Evolutionary conservation across 768 basidiomycete species (phyloP).

Genomic region (Termitomyces sp.): DNA sequence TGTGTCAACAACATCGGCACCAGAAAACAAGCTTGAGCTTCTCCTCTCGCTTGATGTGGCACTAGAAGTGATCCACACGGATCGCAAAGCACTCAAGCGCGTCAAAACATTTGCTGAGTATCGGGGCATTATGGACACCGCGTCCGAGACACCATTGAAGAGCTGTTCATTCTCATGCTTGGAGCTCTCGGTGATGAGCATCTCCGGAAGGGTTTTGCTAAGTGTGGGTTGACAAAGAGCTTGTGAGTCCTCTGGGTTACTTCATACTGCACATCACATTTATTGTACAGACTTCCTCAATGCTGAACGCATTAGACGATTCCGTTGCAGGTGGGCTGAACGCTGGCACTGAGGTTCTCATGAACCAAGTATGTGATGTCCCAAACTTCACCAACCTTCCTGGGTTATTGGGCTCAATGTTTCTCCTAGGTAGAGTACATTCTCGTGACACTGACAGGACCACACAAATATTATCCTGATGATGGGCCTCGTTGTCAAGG

Average conservation of each 20-base stretch:
- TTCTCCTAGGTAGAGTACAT: constrained; percentile 83
- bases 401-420: neutral
- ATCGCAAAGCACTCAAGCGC: constrained; percentile 87
- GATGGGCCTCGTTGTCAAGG: constrained; percentile 81
- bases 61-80: constrained; percentile 87
- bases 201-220: constrained; percentile 70
- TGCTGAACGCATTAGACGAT: constrained; percentile 77
- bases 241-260: constrained; percentile 48
- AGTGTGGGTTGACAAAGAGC: constrained; percentile 89
- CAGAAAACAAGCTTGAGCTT: constrained; percentile 59
- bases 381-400: neutral
- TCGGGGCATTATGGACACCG: constrained; percentile 79
- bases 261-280: constrained; percentile 71
- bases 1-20: neutral
- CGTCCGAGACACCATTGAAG: constrained; percentile 91
- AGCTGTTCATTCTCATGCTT: constrained; percentile 83
- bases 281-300: constrained; percentile 93
- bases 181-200: constrained; percentile 75
- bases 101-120: constrained; percentile 87
- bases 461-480: constrained; percentile 90
- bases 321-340: constrained; percentile 92
- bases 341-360: constrained; percentile 90
- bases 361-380: constrained; percentile 78
- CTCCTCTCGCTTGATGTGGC: constrained; percentile 89
- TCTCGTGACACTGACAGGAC: constrained; percentile 73